phyloP scores from a whole-genome alignment of 306 rosid species.

The Cicer pinnatifidum region DNA sequence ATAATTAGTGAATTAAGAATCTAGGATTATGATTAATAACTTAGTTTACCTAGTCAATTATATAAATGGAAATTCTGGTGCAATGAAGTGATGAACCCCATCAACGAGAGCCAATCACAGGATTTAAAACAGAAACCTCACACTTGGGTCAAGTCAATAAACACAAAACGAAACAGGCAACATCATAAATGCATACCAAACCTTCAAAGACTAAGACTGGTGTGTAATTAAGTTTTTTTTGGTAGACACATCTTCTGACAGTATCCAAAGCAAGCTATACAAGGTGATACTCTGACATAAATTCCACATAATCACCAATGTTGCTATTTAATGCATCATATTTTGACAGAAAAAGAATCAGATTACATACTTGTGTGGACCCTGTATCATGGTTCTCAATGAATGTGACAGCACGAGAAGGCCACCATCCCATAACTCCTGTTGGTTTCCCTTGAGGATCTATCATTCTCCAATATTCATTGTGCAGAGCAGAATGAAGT shows the following conservation, averaged over 20 bases:
- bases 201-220: neutral
- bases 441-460: constrained; percentile 84
- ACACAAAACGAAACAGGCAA: constrained; percentile 11
- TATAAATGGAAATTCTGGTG: neutral
- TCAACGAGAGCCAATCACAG: constrained; percentile 15
- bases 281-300: neutral
- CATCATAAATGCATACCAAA: neutral
- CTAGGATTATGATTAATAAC: constrained; percentile 19
- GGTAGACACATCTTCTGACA: neutral
- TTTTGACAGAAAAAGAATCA: constrained; percentile 32
- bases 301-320: constrained; percentile 10
- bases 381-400: constrained; percentile 88
- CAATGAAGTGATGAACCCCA: constrained; percentile 7
- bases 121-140: neutral
- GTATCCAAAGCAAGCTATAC: constrained; percentile 23
- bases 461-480: constrained; percentile 75
- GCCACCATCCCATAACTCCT: constrained; percentile 94
- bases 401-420: constrained; percentile 87
- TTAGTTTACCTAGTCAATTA: constrained; percentile 23
- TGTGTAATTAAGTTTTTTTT: neutral
- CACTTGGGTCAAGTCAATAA: constrained; percentile 17
- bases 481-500: constrained; percentile 76
- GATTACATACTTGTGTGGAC: constrained; percentile 71
- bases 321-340: constrained; percentile 13
- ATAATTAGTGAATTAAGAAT: neutral